These are phyloP conservation scores for Fusarium brachygibbosum DNA, from an alignment of 2,329 filamentous ascomycete genomes.

Conservation along the genomic window DNA sequence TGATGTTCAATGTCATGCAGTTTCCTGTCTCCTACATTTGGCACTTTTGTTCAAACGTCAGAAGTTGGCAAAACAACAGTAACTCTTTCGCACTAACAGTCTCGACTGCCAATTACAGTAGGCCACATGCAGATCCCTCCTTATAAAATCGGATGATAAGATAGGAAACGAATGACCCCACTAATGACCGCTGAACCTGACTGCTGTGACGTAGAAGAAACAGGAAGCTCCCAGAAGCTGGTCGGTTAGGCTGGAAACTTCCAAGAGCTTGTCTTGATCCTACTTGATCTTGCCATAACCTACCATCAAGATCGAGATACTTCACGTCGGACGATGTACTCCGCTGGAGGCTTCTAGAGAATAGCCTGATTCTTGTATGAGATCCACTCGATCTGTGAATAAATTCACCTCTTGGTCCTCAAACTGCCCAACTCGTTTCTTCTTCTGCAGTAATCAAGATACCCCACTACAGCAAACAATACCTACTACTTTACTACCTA, in stretches of 20 bases:
- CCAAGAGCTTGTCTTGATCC: conserved; percentile 45
- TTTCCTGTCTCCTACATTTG: background rate
- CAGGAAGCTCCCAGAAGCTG: conserved; percentile 49
- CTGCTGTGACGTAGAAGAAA: conserved; percentile 53
- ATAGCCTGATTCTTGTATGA: conserved; percentile 32
- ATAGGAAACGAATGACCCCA: conserved; percentile 41
- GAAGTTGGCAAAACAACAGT: conserved; percentile 6
- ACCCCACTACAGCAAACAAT: conserved; percentile 39
- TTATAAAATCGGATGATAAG: conserved; percentile 41
- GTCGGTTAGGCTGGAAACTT: conserved; percentile 50
- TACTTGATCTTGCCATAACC: conserved; percentile 46
- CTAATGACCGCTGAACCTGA: conserved; percentile 33
- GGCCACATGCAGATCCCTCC: background rate
- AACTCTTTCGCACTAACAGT: background rate
- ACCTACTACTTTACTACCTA: conserved; percentile 36
- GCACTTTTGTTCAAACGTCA: background rate
- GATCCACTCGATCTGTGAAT: conserved; percentile 46
- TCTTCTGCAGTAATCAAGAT: conserved; percentile 33
- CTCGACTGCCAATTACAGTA: conserved; percentile 7
- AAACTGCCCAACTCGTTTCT: conserved; percentile 24
- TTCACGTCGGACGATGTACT: conserved; percentile 39
- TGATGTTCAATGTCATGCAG: background rate
- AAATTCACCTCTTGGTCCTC: conserved; percentile 43
- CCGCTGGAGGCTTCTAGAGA: conserved; percentile 33
- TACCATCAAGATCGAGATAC: conserved; percentile 44